Evolutionary conservation across 139 green algal species (phyloP), one percentile per base, ranked within the genome.

Genomic region (Picochlorum sp.): DNA sequence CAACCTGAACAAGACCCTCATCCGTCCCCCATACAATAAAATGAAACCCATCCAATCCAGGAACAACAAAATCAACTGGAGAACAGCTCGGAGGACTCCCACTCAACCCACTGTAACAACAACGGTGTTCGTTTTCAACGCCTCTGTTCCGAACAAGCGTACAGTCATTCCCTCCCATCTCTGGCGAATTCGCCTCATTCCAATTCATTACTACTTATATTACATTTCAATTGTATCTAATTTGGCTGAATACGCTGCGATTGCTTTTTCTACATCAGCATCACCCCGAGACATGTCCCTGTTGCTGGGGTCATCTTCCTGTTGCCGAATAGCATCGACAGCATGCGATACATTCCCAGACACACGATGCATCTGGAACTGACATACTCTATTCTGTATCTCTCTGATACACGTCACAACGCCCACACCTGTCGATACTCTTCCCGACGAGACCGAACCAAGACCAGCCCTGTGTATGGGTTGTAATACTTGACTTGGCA

Each of bases 401-500:
- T 67, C 37, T 8, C 64, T 80, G 9, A 81, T 44, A 7, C 72
- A 24, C 32, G 49, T 61, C 6, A 77, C 50, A 4, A 57, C 34
- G 16, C 61, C 73, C 73, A 80, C 9, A 79, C 54, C 72, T 82
- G 32, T 52, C 63, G 49, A 61, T 71, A 67, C 5, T 80, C 58
- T 15, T 80, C 66, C 1, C 63, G 45, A 34, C 67, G 57, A 57
- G 73, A 82, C 8, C 72, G 50, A 14, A 82, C 24, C 2, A 76
- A 26, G 49, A 66, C 76, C 6, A 77, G 16, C 44, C 38, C 38
- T 11, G 71, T 74, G 7, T 78, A 50, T 6, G 75, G 72, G 47
- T 80, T 80, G 38, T 74, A 73, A 32, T 68, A 73, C 59, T 82
- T 82, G 30, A 82, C 75, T 49, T 75, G 72, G 11, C 77, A 30